These are phyloP conservation scores for Grosmannia huntii DNA, from an alignment of 2,329 filamentous ascomycete species.

Conservation along the genomic window DNA sequence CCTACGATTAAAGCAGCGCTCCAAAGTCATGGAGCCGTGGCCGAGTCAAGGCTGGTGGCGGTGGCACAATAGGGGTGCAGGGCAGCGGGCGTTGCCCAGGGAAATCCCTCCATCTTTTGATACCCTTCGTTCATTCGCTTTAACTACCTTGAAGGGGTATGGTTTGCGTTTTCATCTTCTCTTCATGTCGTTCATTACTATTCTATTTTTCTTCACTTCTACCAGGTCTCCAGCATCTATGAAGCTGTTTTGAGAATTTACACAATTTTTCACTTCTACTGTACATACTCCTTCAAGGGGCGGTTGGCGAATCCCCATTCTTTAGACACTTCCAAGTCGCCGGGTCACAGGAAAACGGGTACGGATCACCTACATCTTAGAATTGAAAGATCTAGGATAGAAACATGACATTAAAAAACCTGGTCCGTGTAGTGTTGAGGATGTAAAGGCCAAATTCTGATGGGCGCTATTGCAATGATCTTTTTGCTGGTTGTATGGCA, in stretches of 20 bases:
- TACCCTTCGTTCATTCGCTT: conserved; percentile 12
- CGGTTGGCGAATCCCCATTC: background rate
- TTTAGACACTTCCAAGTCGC: background rate
- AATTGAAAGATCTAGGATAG: background rate
- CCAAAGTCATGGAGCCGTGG: background rate
- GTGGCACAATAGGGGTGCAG: conserved; percentile 1
- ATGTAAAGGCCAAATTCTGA: too few species aligned
- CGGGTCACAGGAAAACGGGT: background rate
- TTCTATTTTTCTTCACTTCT: conserved; percentile 1
- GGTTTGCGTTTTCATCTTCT: conserved; percentile 1
- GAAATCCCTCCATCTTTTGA: conserved; percentile 6
- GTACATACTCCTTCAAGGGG: conserved; percentile 2
- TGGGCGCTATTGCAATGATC: background rate
- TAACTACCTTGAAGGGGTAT: conserved; percentile 5
- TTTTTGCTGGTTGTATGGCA: too few species aligned
- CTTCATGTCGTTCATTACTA: background rate
- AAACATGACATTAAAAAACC: background rate
- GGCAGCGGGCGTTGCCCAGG: conserved; percentile 4
- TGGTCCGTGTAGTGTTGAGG: too few species aligned
- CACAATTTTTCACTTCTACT: conserved; percentile 1
- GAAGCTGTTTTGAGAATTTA: background rate
- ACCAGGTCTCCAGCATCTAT: background rate
- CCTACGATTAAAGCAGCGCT: conserved; percentile 17
- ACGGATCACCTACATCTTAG: background rate
- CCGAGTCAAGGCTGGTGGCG: background rate